phyloP scores from a whole-genome alignment of 371 early-diverging fungal genomes.

The Mortierella sp. region DNA sequence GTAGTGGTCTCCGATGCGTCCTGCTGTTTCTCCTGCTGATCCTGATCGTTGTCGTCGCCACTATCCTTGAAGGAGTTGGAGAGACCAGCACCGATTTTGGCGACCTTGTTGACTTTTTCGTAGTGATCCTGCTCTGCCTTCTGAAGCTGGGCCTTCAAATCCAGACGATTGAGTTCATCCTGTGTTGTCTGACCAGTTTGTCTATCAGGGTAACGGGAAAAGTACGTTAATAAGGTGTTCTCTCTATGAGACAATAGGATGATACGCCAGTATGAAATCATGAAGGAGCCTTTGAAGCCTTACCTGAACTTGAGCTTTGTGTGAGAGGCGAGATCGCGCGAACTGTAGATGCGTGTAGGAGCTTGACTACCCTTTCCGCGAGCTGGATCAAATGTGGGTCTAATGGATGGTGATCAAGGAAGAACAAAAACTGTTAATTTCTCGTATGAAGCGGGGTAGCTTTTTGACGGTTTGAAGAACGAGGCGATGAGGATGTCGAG shows the following conservation, averaged over 20 bases:
- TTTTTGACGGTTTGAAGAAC: not conserved
- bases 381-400: constrained; percentile 90
- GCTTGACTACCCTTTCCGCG: constrained; percentile 82
- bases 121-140: constrained; percentile 79
- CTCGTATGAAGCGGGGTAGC: not conserved
- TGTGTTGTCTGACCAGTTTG: constrained; percentile 86
- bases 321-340: constrained; percentile 88
- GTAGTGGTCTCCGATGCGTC: constrained; percentile 8
- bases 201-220: constrained; percentile 55
- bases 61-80: constrained; percentile 47
- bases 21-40: constrained; percentile 32
- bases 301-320: constrained; percentile 91
- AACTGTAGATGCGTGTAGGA: constrained; percentile 80
- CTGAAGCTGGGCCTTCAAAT: constrained; percentile 76
- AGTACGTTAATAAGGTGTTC: not conserved
- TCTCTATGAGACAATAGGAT: too few species aligned
- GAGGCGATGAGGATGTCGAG: not conserved
- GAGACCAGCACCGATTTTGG: constrained; percentile 33
- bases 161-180: constrained; percentile 73
- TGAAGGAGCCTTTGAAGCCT: not conserved
- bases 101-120: constrained; percentile 60
- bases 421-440: not conserved
- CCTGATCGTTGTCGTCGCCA: constrained; percentile 45
- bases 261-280: too few species aligned
- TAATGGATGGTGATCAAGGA: not conserved